phyloP scores from a whole-genome alignment of 1,284 basidiomycete species.

The Termitomyces sp. region DNA sequence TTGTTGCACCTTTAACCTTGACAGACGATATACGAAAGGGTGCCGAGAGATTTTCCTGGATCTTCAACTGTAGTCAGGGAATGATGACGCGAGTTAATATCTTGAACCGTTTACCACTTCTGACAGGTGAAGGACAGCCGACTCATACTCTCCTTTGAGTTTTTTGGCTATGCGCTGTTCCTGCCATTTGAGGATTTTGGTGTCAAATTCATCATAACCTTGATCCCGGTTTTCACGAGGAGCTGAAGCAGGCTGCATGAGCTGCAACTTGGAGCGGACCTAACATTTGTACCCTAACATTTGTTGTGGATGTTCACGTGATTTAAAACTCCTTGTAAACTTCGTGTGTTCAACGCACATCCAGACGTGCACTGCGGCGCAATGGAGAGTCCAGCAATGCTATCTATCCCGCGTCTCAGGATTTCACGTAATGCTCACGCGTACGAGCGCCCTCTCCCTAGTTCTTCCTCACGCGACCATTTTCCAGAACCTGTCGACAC shows the following conservation, averaged over 20 bases:
- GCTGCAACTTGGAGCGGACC: not conserved
- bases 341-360: not conserved
- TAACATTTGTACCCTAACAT: too few relatives aligned
- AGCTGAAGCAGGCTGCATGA: not conserved
- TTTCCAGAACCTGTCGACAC: constrained; percentile 25
- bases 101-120: constrained; percentile 51
- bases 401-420: constrained; percentile 40
- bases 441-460: constrained; percentile 31
- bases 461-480: constrained; percentile 31
- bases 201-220: constrained; percentile 46
- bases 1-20: constrained; percentile 71
- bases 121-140: constrained; percentile 59
- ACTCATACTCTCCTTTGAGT: constrained; percentile 75
- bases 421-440: constrained; percentile 31
- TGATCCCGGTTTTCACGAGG: constrained; percentile 31
- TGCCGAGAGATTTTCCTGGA: constrained; percentile 58
- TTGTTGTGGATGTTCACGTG: constrained; percentile 4
- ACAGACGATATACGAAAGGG: constrained; percentile 67
- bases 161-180: constrained; percentile 64
- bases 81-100: not conserved
- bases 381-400: constrained; percentile 19
- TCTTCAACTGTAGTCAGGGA: constrained; percentile 33
- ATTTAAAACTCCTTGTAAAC: not conserved
- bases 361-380: constrained; percentile 2
- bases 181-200: constrained; percentile 61